Base-by-base conservation (phyloP, 1,139 yeast species). In the Nakaseomyces uthaithaninus region DNA sequence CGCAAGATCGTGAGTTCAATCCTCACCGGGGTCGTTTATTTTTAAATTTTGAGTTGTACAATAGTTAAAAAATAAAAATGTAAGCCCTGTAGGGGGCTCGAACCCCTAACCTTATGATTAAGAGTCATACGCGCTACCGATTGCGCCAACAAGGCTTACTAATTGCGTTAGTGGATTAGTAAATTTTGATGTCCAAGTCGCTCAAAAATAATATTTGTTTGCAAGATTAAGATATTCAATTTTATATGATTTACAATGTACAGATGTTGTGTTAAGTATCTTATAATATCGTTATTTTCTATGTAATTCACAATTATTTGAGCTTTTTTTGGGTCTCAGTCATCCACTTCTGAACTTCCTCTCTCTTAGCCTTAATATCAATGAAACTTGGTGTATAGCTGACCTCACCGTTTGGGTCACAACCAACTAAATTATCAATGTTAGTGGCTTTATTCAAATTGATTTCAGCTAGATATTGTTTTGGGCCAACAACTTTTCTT, bases 121-220 rank as follows among this genome's bases (percentile, higher is more conserved):
- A 64, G 68, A 63, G 68, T 64, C 68, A 61, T 59, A 63, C 65
- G 68, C 68, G 67, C 68, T 64, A 64, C 68, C 68, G 68, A 64
- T 64, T 64, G 68, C 67, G 68, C 68, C 67, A 64, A 63, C 68
- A 63, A 63, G 67, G 68, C 67, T 43, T 27, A 19, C 18, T 36
- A 19, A 20, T 2, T 28, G 16, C 14, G 39, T 37, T 20, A 16
- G 16, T 5, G 14, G 19, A 12, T 15, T 14, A 11, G n/a, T 8
- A 23, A 6, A 23, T 23, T 12, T 7, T 7, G 37, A 14, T 12
- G 36, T 12, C 15, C n/a, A 18, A 14, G 22, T 16, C 19, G n/a
- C 17, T 12, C 22, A 6, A 33, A 14, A 17, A 33, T 17, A 19
- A 20, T 14, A 14, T 12, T 33, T 20, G 16, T 23, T 33, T 19